Conservation (phyloP, 768 basidiomycete genomes). For the Leccinum incarnatum region DNA sequence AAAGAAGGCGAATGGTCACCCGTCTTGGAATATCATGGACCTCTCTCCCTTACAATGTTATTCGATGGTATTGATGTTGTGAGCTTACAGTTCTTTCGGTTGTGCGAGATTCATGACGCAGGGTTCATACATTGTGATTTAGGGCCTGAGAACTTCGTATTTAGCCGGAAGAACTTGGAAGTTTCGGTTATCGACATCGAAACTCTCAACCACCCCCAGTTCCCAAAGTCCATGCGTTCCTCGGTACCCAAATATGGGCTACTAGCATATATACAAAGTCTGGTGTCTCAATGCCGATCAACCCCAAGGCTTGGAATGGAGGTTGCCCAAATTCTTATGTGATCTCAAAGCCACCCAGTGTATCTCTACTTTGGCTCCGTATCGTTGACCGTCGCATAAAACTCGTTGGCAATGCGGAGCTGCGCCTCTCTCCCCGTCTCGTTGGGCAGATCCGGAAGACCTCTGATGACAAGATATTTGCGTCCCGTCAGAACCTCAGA, state of each 20-base stretch:
- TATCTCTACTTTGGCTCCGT: conserved; percentile 46
- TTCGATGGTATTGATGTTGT: not conserved
- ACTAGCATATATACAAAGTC: not conserved
- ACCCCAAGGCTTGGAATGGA: no score
- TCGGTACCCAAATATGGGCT: not conserved
- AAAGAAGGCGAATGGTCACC: not conserved
- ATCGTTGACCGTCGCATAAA: conserved; percentile 81
- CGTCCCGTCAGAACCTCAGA: conserved; percentile 72
- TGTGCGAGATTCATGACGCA: not conserved
- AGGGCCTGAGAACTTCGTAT: not conserved
- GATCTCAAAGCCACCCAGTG: no score
- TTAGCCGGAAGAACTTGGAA: not conserved
- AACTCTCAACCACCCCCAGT: not conserved
- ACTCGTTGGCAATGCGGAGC: conserved; percentile 76
- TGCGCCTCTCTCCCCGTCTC: conserved; percentile 75
- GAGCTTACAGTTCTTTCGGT: not conserved
- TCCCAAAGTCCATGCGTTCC: not conserved
- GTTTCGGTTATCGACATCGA: not conserved
- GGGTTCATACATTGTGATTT: not conserved
- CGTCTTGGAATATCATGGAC: not conserved
- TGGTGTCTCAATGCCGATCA: no score
- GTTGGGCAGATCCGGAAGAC: conserved; percentile 55
- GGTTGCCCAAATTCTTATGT: no score
- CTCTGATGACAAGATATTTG: conserved; percentile 77
- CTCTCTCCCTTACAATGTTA: not conserved